A percentile compares a stretch with the other conserved stretches of the same genome.
These are phyloP conservation scores for Sphaerosporella brunnea DNA, from an alignment of 495 filamentous ascomycete genomes.

Conservation along the genomic window DNA sequence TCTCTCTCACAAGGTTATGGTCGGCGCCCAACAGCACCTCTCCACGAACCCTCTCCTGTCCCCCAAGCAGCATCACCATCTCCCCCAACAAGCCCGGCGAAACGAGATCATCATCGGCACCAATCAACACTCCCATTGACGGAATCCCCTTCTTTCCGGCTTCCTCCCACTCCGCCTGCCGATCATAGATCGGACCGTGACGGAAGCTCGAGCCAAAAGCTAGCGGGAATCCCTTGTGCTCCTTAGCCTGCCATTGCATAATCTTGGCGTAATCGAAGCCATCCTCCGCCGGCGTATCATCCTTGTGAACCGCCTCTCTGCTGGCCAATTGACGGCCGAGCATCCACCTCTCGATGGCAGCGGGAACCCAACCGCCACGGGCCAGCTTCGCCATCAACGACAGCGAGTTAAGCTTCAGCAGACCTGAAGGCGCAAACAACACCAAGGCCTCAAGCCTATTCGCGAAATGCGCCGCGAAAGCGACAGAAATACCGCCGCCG, in stretches of 20 bases:
- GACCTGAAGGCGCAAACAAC: constrained; percentile 58
- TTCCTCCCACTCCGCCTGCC: constrained; percentile 34
- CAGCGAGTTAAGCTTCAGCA: constrained; percentile 9
- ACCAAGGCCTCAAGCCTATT: constrained; percentile 46
- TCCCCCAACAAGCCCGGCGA: constrained; percentile 12
- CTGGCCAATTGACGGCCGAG: constrained; percentile 7
- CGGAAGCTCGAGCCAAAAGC: constrained; percentile 40
- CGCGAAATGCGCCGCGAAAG: constrained; percentile 51
- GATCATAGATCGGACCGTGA: constrained; percentile 38
- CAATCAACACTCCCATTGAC: constrained; percentile 33
- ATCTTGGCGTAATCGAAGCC: constrained; percentile 7
- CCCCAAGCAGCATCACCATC: constrained; percentile 21
- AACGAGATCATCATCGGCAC: constrained; percentile 34
- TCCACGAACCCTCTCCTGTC: constrained; percentile 11
- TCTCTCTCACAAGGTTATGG: constrained; percentile 19
- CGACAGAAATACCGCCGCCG: constrained; percentile 57
- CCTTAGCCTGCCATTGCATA: constrained; percentile 37
- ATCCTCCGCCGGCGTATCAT: constrained; percentile 23
- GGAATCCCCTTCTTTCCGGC: constrained; percentile 22
- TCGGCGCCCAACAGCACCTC: constrained; percentile 8
- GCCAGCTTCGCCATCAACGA: constrained; percentile 11
- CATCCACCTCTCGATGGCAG: constrained; percentile 11
- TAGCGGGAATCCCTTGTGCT: constrained; percentile 38
- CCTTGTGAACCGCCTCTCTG: constrained; percentile 7
- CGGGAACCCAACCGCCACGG: constrained; percentile 16